Conservation (phyloP, 208 protist species). For the Crithidia thermophila region DNA sequence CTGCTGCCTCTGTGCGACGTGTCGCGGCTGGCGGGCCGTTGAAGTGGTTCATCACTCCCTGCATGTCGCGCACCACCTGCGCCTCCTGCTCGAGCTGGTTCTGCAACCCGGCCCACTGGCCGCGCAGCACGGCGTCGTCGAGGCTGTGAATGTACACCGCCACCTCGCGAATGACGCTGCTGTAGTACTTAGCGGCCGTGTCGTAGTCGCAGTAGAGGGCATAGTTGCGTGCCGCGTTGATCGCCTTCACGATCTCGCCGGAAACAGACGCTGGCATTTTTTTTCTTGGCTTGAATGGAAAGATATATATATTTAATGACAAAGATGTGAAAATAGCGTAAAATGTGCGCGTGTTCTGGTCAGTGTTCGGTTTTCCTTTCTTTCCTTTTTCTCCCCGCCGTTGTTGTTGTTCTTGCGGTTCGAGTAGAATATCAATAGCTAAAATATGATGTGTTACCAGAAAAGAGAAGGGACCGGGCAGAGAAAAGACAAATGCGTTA, state of each 20-base stretch:
- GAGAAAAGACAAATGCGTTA: too few relatives aligned
- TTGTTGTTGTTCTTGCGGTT: too few relatives aligned
- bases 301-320: too few relatives aligned
- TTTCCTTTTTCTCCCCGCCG: too few relatives aligned
- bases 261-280: constrained; percentile 28
- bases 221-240: constrained; percentile 62
- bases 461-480: too few relatives aligned
- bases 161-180: constrained; percentile 51
- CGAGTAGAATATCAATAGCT: too few relatives aligned
- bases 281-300: too few relatives aligned
- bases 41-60: constrained; percentile 39
- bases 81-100: constrained; percentile 48
- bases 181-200: constrained; percentile 60
- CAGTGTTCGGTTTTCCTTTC: too few relatives aligned
- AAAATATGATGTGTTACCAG: too few relatives aligned
- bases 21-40: constrained; percentile 10
- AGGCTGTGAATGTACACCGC: constrained; percentile 23
- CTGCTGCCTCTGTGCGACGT: neutral
- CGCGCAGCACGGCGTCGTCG: constrained; percentile 26
- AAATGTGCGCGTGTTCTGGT: too few relatives aligned
- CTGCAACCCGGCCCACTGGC: constrained; percentile 44
- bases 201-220: constrained; percentile 77
- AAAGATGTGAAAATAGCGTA: too few relatives aligned
- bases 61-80: constrained; percentile 33
- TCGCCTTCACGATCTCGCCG: constrained; percentile 40